Evolutionary conservation across 176 grass and related monocot genomes (phyloP).

Genomic region (Alloteropsis semialata): DNA sequence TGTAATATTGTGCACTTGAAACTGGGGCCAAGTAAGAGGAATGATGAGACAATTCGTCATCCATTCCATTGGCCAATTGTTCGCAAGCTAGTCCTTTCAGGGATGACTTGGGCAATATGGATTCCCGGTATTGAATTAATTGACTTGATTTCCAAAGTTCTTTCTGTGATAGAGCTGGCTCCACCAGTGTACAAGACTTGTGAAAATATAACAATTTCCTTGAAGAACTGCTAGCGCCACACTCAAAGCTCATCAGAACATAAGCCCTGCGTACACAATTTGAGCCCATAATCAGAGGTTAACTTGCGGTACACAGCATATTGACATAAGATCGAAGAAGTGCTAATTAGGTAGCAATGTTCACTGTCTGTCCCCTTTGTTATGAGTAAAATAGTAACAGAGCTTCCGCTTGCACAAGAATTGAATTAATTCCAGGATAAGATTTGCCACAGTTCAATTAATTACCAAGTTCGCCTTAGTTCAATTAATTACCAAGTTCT

Average conservation of each 20-base stretch:
- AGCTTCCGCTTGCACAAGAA: not conserved
- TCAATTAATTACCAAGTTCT: not conserved
- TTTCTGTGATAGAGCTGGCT: not conserved
- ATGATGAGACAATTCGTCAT: slow-evolving; percentile 5
- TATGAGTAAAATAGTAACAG: not conserved
- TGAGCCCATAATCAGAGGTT: not conserved
- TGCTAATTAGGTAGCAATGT: not conserved
- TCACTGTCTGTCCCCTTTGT: not conserved
- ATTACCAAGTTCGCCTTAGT: not conserved
- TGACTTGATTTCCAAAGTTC: not conserved
- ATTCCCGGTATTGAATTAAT: not conserved
- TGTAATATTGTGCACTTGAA: not conserved
- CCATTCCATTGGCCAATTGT: not conserved
- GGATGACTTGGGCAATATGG: slow-evolving; percentile 19
- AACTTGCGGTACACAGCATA: not conserved
- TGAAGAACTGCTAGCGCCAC: not conserved
- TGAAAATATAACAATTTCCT: not conserved
- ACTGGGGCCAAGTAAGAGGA: not conserved
- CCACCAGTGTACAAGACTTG: not conserved
- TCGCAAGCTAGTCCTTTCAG: not conserved
- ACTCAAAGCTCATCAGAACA: not conserved
- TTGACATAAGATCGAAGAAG: not conserved
- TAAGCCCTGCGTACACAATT: not conserved
- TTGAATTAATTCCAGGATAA: not conserved
- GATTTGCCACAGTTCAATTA: not conserved